These are phyloP conservation scores for Macrolepiota albuminosa DNA, from an alignment of 768 basidiomycete species.

Conservation along the genomic window DNA sequence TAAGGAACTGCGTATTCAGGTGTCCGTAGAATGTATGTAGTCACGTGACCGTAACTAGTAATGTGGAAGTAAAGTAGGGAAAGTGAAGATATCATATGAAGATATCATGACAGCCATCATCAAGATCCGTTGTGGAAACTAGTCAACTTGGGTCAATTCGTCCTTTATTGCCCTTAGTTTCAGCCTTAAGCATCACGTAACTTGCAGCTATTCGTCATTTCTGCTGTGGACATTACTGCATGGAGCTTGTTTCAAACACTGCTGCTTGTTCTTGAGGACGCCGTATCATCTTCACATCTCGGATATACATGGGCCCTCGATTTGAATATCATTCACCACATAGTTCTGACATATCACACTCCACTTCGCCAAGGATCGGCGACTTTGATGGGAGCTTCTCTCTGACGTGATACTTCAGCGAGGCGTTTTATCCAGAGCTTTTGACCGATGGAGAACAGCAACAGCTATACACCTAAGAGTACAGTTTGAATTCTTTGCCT, in stretches of 20 bases:
- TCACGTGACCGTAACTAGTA: too few relatives aligned
- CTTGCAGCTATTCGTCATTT: too few relatives aligned
- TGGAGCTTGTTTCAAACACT: too few relatives aligned
- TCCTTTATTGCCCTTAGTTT: background rate
- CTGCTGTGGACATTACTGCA: too few relatives aligned
- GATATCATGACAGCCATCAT: too few relatives aligned
- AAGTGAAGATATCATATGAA: too few relatives aligned
- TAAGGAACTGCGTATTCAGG: too few relatives aligned
- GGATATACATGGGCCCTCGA: background rate
- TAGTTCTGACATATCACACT: background rate
- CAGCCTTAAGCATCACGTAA: background rate
- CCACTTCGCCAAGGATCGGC: background rate
- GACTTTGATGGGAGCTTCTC: background rate
- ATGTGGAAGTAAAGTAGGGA: too few relatives aligned
- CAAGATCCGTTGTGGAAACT: background rate
- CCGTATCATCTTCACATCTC: background rate
- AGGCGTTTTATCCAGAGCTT: background rate
- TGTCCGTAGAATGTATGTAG: too few relatives aligned
- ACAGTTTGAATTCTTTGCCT: background rate
- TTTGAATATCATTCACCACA: background rate
- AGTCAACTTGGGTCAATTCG: background rate
- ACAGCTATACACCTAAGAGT: too few relatives aligned
- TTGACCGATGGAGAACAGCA: background rate
- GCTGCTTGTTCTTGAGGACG: too few relatives aligned
- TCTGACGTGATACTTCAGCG: too few relatives aligned